Base-by-base conservation (phyloP, 2,329 filamentous ascomycete genomes). In the Neonectria faginata region DNA sequence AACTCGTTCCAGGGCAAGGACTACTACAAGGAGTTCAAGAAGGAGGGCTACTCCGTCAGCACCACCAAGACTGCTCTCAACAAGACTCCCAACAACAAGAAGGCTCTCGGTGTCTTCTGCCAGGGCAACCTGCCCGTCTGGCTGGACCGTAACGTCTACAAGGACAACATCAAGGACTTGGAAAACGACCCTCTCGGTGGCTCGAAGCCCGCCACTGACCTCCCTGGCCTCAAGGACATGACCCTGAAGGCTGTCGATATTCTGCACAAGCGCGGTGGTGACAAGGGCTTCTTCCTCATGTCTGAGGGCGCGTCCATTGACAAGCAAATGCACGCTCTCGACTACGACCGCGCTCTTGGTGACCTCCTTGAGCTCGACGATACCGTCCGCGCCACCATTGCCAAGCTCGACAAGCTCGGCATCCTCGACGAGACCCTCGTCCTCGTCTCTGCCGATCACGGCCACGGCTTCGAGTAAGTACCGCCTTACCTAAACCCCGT, bases 211-310 rank as follows among this genome's bases (percentile, higher is more conserved):
- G 92, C 92, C 5, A 83, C 86, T 8, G 92, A 96, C 74, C 88
- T 95, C 29, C 93, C 93, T 0, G 93, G 93, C 5, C 88, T 96
- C 55, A 95, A 93, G 80, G 92, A 96, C 48, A 97, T 97, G 93
- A 94, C 93, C 0, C 83, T 94, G 71, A 97, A 97, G 83, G 92
- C 92, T 25, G 86, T 96, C 54, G 92, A 95, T 64, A 88, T 95
- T 57, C 86, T 96, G n/a, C 81, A 91, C 77, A 84, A 84, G 42
- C 85, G 88, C 63, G 88, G 89, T 29, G 85, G 86, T 36, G 85
- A 91, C 62, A 86, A 92, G 64, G 93, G 93, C 6, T 97, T 91
- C 86, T 93, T 96, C 84, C 85, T 97, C 74, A 96, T 97, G 92
- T 89, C 89, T 12, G 93, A 97, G 79, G 93, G 91, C 27, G 93